Percentiles rank a stretch among this genome's conserved stretches.
Conservation (phyloP, 768 basidiomycete genomes). For the Russula foetens region DNA sequence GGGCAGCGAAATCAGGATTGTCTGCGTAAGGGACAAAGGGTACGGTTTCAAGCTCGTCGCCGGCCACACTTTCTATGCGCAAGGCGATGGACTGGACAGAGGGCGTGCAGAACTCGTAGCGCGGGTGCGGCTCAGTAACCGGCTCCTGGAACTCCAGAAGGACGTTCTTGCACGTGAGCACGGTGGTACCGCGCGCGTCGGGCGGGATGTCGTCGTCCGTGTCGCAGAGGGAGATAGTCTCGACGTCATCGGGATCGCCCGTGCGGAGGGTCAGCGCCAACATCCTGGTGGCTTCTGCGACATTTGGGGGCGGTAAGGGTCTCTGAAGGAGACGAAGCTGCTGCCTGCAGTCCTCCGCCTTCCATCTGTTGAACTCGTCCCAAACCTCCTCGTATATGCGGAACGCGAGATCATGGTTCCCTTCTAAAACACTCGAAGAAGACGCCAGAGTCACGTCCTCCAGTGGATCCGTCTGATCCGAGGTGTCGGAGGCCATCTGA, state of each 20-base stretch:
- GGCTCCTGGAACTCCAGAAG: background rate
- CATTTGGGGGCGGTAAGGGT: constrained; percentile 5
- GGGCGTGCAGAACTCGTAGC: constrained; percentile 54
- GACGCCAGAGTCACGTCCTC: background rate
- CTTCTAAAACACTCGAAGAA: background rate
- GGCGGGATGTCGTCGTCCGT: constrained; percentile 10
- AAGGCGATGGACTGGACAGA: constrained; percentile 35
- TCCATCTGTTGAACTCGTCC: constrained; percentile 25
- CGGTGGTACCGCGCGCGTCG: background rate
- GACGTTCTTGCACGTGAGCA: background rate
- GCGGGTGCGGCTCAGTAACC: constrained; percentile 25
- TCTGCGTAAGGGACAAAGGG: constrained; percentile 57
- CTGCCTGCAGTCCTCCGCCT: constrained; percentile 18
- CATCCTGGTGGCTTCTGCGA: background rate
- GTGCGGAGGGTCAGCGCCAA: background rate
- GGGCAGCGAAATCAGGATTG: constrained; percentile 43
- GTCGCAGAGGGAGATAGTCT: background rate
- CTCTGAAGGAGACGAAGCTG: constrained; percentile 14
- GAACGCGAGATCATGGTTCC: background rate
- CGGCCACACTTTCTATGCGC: background rate
- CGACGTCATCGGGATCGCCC: background rate
- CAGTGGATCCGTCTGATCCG: background rate
- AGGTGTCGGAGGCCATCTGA: background rate
- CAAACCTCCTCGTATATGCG: constrained; percentile 22
- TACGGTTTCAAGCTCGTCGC: constrained; percentile 45